Evolutionary conservation across 306 rosid genomes (phyloP), one percentile per base, ranked within the genome.

Genomic region (Trichosanthes cucumerina): DNA sequence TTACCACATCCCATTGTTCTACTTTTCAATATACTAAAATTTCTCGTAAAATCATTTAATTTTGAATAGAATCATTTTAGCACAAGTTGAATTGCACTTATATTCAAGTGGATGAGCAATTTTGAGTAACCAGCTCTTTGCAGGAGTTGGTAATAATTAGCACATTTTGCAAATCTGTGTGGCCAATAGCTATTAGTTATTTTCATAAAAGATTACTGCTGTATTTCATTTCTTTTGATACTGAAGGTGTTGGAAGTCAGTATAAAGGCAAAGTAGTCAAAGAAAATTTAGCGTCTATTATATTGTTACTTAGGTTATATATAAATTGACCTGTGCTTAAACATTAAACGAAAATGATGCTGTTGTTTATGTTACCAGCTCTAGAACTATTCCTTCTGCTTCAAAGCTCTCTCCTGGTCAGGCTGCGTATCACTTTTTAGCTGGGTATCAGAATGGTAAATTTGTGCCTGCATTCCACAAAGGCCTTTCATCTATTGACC

Each of bases 391-490:
- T 79, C 91, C 87, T 43, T 7, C 83, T 38, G 64, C 79, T 46
- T 88, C 87, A 74, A 85, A 75, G 86, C 88, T 85, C 60, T 80
- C 80, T 41, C 86, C 86, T 75, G 85, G 85, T 43, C 91, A 85
- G 78, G 91, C 87, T 28, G 91, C 88, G 28, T 88, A 80, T 80
- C 91, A 88, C 77, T 83, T 85, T 74, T 62, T 88, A 56, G 86
- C 87, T 21, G 86, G 88, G 66, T 82, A 85, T 82, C 91, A 83
- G 66, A 80, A 83, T 70, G 86, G 91, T 79, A 88, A 85, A 63
- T 85, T 88, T 65, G 57, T 82, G 66, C 86, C 89, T 69, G 85
- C 83, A 46, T 88, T 81, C 75, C 79, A 38, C 83, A 66, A 78
- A 9, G 79, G 69, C 39, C 83, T 80, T 75, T 82, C 82, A 76